Evolutionary conservation across 768 basidiomycete genomes (phyloP), one percentile per base, ranked within the genome.

Genomic region (Calvatia gigantea): DNA sequence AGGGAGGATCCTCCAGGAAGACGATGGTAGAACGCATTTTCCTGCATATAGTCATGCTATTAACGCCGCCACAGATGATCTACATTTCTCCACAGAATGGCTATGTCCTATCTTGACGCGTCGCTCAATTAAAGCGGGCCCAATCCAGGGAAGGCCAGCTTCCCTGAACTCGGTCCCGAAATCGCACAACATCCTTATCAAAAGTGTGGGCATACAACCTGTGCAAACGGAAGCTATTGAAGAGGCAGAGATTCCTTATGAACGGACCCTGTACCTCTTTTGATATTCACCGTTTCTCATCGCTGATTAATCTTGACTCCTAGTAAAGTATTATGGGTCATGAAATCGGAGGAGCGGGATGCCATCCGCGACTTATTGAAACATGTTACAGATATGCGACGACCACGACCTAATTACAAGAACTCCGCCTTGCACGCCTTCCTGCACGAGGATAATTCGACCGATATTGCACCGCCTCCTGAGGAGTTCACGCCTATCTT

Each of bases 111-210:
- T 81, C 11, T 59, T 83, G 17, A 79, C 83, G 41, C 69, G 70
- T 32, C 70, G 71, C 14, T 76, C 84, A 2, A 69, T 66, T 33
- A 73, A 68, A n/a, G 83, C 81, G 7, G 81, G 79, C 1, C 67
- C 64, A 32, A 59, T 74, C 6, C 77, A 80, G n/a, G 61, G 61
- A 31, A 43, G 51, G 33, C 23, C 58, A 53, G 60, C 59, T 14
- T 43, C 51, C 14, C 56, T 37, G 4, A 14, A 21, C 28, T 47
- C 51, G 19, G 14, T 52, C 3, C 58, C 54, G 3, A 35, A 2
- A 1, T 33, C 44, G 4, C 31, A 25, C 12, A 25, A 12, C 2
- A 31, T 21, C 4, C 33, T 56, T 6, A 23, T 32, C 8, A 28
- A 29, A 11, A 14, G 14, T 12, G 23, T 23, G 15, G 42, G 38